A percentile compares a stretch with the other conserved stretches of the same genome.
Conservation (phyloP, 2,329 filamentous ascomycete species). For the Botryotinia convoluta region DNA sequence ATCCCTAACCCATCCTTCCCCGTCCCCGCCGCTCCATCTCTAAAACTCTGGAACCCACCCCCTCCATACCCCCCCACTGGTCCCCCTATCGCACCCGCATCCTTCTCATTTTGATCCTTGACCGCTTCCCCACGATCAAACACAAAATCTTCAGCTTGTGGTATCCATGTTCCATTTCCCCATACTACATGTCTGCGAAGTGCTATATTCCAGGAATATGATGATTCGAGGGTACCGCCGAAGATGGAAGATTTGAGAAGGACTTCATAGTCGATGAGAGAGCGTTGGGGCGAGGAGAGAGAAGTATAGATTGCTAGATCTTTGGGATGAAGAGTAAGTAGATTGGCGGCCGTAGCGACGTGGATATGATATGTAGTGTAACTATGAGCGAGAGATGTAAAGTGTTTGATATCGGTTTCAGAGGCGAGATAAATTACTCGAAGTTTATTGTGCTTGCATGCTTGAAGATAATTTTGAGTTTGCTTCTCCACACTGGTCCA, state of each 20-base stretch:
- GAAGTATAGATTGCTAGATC: not conserved
- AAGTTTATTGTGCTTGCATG: constrained; percentile 12
- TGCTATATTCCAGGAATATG: constrained; percentile 12
- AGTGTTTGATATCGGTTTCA: not conserved
- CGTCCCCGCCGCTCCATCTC: constrained; percentile 5
- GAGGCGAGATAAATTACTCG: constrained; percentile 8
- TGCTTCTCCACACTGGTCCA: constrained; percentile 9
- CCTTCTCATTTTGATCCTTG: not conserved
- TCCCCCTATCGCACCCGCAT: not conserved
- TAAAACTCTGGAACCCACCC: constrained; percentile 19
- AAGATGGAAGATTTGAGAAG: constrained; percentile 15
- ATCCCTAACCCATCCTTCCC: not conserved
- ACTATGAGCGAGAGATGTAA: constrained; percentile 3
- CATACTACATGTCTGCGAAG: constrained; percentile 12
- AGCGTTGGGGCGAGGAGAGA: constrained; percentile 3
- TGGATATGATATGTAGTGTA: constrained; percentile 4
- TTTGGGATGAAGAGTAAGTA: not conserved
- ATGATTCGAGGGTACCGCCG: constrained; percentile 9
- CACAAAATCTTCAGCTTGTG: not conserved
- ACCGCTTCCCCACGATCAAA: not conserved
- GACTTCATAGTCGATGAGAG: not conserved
- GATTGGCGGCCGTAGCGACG: not conserved
- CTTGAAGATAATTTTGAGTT: constrained; percentile 16
- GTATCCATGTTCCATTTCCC: constrained; percentile 19
- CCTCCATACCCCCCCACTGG: constrained; percentile 15